Percentiles rank a stretch among this genome's conserved stretches.
phyloP scores from a whole-genome alignment of 768 basidiomycete genomes.

The Termitomyces sp. region DNA sequence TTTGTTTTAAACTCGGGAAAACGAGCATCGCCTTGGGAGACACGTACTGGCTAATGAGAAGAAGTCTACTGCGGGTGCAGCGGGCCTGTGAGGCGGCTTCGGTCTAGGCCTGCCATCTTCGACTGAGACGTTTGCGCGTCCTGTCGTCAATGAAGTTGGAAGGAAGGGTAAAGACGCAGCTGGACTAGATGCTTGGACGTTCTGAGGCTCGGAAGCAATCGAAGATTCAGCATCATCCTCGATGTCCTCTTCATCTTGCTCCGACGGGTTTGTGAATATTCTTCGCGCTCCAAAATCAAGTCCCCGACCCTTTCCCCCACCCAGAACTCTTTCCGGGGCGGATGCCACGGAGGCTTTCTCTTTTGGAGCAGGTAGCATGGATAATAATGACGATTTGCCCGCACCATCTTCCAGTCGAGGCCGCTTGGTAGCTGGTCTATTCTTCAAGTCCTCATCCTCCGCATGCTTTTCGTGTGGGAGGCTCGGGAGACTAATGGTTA shows the following conservation, averaged over 20 bases:
- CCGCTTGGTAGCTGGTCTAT: slow-evolving; percentile 55
- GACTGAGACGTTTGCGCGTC: slow-evolving; percentile 51
- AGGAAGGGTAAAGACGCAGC: slow-evolving; percentile 41
- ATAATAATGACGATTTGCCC: slow-evolving; percentile 58
- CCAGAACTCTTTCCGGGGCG: slow-evolving; percentile 51
- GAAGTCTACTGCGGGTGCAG: slow-evolving; percentile 48
- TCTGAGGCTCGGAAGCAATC: background rate
- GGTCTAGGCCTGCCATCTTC: slow-evolving; percentile 27
- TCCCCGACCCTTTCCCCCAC: slow-evolving; percentile 55
- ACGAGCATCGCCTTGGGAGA: background rate
- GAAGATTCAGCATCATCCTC: slow-evolving; percentile 18
- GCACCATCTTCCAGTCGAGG: slow-evolving; percentile 46
- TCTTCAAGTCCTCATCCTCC: slow-evolving; percentile 30
- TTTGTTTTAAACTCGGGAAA: slow-evolving; percentile 4
- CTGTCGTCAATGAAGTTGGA: slow-evolving; percentile 55
- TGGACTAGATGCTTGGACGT: slow-evolving; percentile 1
- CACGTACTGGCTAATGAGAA: slow-evolving; percentile 55
- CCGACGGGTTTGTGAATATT: background rate
- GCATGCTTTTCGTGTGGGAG: slow-evolving; percentile 28
- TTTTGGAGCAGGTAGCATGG: slow-evolving; percentile 75
- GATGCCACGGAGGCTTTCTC: slow-evolving; percentile 38
- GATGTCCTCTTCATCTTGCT: slow-evolving; percentile 12
- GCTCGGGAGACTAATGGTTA: slow-evolving; percentile 52
- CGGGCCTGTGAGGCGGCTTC: slow-evolving; percentile 8
- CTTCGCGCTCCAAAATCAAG: slow-evolving; percentile 48